Conservation (phyloP, 2,329 filamentous ascomycete species). For the Pyricularia pennisetigena region DNA sequence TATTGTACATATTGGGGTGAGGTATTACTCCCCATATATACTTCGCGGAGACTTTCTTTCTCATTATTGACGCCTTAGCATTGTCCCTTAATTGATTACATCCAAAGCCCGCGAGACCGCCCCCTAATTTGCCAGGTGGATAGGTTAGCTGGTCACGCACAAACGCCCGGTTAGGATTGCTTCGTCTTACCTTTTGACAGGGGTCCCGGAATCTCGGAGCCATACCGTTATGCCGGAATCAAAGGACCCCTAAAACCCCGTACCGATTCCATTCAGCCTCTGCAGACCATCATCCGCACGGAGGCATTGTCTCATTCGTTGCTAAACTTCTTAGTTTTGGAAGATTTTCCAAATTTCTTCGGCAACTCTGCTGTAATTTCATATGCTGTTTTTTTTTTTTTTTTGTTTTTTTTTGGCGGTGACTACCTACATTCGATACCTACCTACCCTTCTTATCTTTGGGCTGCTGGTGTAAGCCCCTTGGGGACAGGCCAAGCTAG, state of each 20-base stretch:
- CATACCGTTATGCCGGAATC: slow-evolving; percentile 6
- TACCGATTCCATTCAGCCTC: neutral
- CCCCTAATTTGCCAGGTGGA: neutral
- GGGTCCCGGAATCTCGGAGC: slow-evolving; percentile 12
- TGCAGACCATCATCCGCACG: neutral
- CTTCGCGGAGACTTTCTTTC: neutral
- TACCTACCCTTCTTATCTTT: neutral
- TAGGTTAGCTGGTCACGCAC: neutral
- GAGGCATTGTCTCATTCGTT: neutral
- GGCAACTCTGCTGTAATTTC: neutral
- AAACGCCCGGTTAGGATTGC: neutral
- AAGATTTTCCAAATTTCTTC: neutral
- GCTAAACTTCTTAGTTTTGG: neutral
- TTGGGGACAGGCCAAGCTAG: neutral
- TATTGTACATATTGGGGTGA: no score
- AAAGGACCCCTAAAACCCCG: neutral
- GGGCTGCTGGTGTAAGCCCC: neutral
- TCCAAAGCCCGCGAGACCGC: no score
- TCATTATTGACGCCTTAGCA: neutral
- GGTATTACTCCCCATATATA: no score
- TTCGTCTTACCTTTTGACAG: neutral
- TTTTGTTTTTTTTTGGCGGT: no score
- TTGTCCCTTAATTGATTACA: no score
- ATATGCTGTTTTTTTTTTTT: neutral
- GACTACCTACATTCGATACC: neutral